A percentile compares a stretch with the other conserved stretches of the same genome.
Evolutionary conservation across 2,329 filamentous ascomycete genomes (phyloP).

Genomic region (Nannizziopsis arthrosporioides): DNA sequence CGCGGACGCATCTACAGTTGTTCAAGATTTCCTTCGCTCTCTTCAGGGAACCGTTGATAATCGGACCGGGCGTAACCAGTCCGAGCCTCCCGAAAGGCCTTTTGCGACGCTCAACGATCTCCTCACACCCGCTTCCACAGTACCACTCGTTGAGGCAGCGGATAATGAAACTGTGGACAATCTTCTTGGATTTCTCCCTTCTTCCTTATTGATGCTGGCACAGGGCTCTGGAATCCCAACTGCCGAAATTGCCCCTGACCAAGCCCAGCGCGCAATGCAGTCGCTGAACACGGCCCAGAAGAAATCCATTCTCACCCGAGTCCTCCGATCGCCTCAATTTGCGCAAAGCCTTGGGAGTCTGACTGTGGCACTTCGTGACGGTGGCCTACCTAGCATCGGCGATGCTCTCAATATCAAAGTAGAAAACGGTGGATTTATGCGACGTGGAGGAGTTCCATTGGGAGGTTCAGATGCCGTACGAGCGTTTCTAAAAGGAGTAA

Average conservation of each 20-base stretch:
- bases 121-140: slow-evolving; percentile 62
- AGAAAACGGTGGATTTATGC: slow-evolving; percentile 70
- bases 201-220: slow-evolving; percentile 63
- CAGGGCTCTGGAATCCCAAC: slow-evolving; percentile 48
- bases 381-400: slow-evolving; percentile 77
- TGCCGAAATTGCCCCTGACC: slow-evolving; percentile 56
- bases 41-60: slow-evolving; percentile 43
- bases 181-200: slow-evolving; percentile 67
- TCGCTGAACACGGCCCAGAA: slow-evolving; percentile 66
- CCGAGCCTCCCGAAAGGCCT: slow-evolving; percentile 45
- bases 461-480: slow-evolving; percentile 82
- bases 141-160: slow-evolving; percentile 61
- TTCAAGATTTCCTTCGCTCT: slow-evolving; percentile 81
- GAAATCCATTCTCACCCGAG: slow-evolving; percentile 64
- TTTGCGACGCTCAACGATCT: slow-evolving; percentile 83
- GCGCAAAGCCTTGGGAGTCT: slow-evolving; percentile 73
- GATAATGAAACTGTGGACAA: slow-evolving; percentile 56
- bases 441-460: slow-evolving; percentile 66
- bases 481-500: slow-evolving; percentile 82
- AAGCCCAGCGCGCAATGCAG: slow-evolving; percentile 60
- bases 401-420: slow-evolving; percentile 74
- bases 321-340: slow-evolving; percentile 82
- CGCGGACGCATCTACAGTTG: slow-evolving; percentile 61
- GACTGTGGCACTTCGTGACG: slow-evolving; percentile 78
- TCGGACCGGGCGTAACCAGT: slow-evolving; percentile 20